Evolutionary conservation across 2,329 filamentous ascomycete species (phyloP).

Genomic region (Talaromyces sp.): DNA sequence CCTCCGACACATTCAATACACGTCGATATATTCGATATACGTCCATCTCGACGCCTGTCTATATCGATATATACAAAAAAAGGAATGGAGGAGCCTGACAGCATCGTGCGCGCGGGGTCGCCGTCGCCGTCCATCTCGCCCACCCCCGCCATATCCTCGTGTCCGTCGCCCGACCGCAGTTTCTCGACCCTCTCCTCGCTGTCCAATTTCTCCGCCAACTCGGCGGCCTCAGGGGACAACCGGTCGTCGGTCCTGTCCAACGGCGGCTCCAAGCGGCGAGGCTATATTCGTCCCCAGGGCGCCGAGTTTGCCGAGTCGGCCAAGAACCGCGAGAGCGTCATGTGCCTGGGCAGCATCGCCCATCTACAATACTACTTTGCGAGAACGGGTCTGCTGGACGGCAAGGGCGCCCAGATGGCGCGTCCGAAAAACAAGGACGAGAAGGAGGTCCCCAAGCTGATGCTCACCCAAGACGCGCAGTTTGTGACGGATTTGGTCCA

Average conservation of each 20-base stretch:
- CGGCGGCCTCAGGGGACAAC: slow-evolving; percentile 30
- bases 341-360: slow-evolving; percentile 93
- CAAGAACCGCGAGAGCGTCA: slow-evolving; percentile 84
- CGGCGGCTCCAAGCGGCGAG: slow-evolving; percentile 56
- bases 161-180: slow-evolving; percentile 40
- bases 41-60: background rate
- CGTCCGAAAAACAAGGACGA: slow-evolving; percentile 58
- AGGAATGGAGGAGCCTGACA: slow-evolving; percentile 14
- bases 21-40: background rate
- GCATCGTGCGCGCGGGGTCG: slow-evolving; percentile 28
- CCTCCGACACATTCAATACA: background rate
- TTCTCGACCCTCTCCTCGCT: slow-evolving; percentile 44
- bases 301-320: slow-evolving; percentile 90
- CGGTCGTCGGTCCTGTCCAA: slow-evolving; percentile 38
- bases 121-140: slow-evolving; percentile 38
- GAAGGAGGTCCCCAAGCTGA: slow-evolving; percentile 35
- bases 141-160: slow-evolving; percentile 41
- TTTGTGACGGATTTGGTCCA: slow-evolving; percentile 44
- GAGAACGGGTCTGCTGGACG: slow-evolving; percentile 84
- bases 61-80: background rate
- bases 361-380: slow-evolving; percentile 99
- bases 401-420: slow-evolving; percentile 81
- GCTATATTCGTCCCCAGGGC: slow-evolving; percentile 82
- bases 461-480: slow-evolving; percentile 34
- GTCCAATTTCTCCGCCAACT: slow-evolving; percentile 36